These are phyloP conservation scores for Cyclotella cryptica DNA, from an alignment of 108 stramenopile species.

Conservation along the genomic window DNA sequence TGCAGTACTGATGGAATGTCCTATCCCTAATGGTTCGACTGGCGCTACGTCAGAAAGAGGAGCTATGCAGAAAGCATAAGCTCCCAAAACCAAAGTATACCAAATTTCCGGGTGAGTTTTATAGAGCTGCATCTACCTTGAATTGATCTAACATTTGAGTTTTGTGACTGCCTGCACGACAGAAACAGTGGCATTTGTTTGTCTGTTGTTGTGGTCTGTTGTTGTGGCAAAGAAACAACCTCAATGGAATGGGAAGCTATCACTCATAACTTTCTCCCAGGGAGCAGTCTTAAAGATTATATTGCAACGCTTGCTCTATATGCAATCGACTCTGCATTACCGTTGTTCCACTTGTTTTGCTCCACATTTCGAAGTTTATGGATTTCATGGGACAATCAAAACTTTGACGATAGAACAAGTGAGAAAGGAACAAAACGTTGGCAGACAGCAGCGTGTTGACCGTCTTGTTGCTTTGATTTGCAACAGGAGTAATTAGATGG, in stretches of 20 bases:
- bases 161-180: not conserved
- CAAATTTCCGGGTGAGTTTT: slow-evolving; percentile 37
- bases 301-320: slow-evolving; percentile 70
- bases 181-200: slow-evolving; percentile 43
- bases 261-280: slow-evolving; percentile 14
- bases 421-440: slow-evolving; percentile 29
- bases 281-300: slow-evolving; percentile 55
- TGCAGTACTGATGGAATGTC: slow-evolving; percentile 14
- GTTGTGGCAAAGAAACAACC: slow-evolving; percentile 30
- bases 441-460: slow-evolving; percentile 33
- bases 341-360: slow-evolving; percentile 68
- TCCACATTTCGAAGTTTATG: slow-evolving; percentile 68
- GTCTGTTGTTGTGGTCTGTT: too few relatives aligned
- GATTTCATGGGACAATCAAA: slow-evolving; percentile 65
- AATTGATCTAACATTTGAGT: not conserved
- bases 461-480: slow-evolving; percentile 49
- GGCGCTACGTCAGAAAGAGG: slow-evolving; percentile 74
- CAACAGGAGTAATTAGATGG: slow-evolving; percentile 2
- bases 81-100: slow-evolving; percentile 60
- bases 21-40: slow-evolving; percentile 75
- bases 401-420: slow-evolving; percentile 38
- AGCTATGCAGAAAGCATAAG: slow-evolving; percentile 64
- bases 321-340: slow-evolving; percentile 60
- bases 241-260: slow-evolving; percentile 26
- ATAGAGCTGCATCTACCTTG: not conserved